Percentiles rank a stretch among this genome's conserved stretches.
Conservation (phyloP, 2,329 filamentous ascomycete genomes). For the Fusarium sp. region DNA sequence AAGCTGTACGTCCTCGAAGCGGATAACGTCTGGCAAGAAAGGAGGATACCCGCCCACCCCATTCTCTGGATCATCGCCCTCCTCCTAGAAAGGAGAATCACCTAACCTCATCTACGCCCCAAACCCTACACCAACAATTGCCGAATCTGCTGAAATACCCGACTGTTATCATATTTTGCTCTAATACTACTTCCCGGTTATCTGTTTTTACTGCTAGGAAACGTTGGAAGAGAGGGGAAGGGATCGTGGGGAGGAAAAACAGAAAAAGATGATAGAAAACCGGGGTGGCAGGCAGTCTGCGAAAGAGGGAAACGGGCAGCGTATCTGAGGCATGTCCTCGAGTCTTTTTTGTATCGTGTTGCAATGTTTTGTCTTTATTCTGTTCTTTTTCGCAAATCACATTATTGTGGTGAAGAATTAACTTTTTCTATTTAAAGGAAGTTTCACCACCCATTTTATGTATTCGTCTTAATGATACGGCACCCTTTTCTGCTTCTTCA, state of each 20-base stretch:
- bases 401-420: conserved; percentile 19
- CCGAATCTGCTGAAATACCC: conserved; percentile 42
- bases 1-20: background rate
- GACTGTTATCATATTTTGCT: conserved; percentile 25
- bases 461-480: conserved; percentile 43
- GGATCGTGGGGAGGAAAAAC: conserved; percentile 22
- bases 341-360: conserved; percentile 29
- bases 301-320: conserved; percentile 28
- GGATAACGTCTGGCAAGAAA: background rate
- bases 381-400: conserved; percentile 11
- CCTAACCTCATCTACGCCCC: conserved; percentile 15
- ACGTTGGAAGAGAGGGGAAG: background rate
- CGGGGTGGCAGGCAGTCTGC: conserved; percentile 6
- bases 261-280: conserved; percentile 8
- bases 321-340: conserved; percentile 24
- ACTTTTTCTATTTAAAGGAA: background rate
- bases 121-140: conserved; percentile 15
- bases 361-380: conserved; percentile 6
- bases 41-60: conserved; percentile 3
- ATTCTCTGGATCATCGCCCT: conserved; percentile 17
- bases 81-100: background rate
- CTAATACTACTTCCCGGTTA: conserved; percentile 6
- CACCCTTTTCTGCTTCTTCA: conserved; percentile 33
- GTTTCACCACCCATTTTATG: conserved; percentile 6
- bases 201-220: background rate